These are phyloP conservation scores for Hypoxylon fuscum DNA, from an alignment of 495 filamentous ascomycete genomes.

Conservation along the genomic window DNA sequence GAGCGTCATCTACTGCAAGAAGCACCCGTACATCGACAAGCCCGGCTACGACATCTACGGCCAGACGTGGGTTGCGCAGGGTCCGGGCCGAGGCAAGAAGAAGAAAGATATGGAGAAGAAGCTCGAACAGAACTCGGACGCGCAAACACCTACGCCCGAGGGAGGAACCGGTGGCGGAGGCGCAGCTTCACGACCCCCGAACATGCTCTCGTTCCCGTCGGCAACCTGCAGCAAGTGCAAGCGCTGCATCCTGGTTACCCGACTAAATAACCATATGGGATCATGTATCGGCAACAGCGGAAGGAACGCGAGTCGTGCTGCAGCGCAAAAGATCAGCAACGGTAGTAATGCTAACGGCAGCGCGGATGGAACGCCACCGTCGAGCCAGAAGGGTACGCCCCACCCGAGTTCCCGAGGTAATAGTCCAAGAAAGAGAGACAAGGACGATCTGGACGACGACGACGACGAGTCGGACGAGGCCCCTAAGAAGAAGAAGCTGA, in stretches of 20 bases:
- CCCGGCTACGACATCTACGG: constrained; percentile 85
- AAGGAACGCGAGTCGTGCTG: constrained; percentile 69
- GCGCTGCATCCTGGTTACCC: constrained; percentile 61
- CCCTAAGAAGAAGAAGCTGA: constrained; percentile 63
- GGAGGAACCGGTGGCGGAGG: constrained; percentile 48
- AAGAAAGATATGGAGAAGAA: constrained; percentile 69
- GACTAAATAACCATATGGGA: constrained; percentile 78
- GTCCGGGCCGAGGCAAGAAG: constrained; percentile 65
- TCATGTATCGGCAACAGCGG: constrained; percentile 82
- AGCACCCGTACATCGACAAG: constrained; percentile 74
- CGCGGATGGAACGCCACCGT: constrained; percentile 63
- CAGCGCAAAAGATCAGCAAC: constrained; percentile 64
- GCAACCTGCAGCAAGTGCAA: constrained; percentile 64
- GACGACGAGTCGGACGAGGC: constrained; percentile 58
- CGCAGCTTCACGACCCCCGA: constrained; percentile 54
- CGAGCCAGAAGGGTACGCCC: constrained; percentile 68
- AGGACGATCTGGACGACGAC: constrained; percentile 59
- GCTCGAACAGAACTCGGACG: constrained; percentile 59
- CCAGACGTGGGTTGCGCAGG: constrained; percentile 69
- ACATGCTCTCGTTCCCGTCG: constrained; percentile 70
- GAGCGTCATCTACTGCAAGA: constrained; percentile 76
- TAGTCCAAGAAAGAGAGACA: constrained; percentile 62
- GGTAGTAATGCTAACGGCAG: constrained; percentile 58
- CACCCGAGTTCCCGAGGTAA: constrained; percentile 56
- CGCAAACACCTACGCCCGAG: constrained; percentile 58